Conservation (phyloP, 306 rosid species). For the Dalbergia cochinchinensis region DNA sequence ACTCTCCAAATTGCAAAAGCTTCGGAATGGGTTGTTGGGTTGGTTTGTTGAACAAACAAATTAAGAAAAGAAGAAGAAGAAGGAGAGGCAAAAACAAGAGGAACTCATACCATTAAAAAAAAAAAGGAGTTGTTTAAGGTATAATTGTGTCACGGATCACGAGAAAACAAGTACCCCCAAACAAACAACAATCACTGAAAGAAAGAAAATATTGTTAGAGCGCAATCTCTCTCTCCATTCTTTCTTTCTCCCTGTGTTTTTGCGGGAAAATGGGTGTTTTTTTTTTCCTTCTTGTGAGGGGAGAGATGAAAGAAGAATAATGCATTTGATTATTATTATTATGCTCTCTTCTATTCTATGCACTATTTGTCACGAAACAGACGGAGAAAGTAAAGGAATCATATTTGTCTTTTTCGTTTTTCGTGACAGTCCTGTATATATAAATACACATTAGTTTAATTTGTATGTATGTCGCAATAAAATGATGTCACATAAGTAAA, state of each 20-base stretch:
- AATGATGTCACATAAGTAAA: no score
- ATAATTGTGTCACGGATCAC: slow-evolving; percentile 54
- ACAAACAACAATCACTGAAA: not conserved
- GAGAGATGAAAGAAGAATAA: slow-evolving; percentile 12
- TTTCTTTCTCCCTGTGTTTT: not conserved
- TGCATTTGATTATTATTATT: not conserved
- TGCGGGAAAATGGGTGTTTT: not conserved
- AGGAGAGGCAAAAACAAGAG: not conserved
- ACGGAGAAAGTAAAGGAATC: slow-evolving; percentile 48
- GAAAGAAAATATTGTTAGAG: not conserved
- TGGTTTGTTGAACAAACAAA: slow-evolving; percentile 3
- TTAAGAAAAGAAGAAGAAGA: not conserved
- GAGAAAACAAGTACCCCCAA: slow-evolving; percentile 23
- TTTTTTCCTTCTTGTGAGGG: not conserved
- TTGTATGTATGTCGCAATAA: no score
- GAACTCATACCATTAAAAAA: slow-evolving; percentile 12
- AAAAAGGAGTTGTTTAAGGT: not conserved
- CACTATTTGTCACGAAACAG: slow-evolving; percentile 51
- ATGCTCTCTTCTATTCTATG: slow-evolving; percentile 28
- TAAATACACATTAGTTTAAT: no score
- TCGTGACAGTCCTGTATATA: not conserved
- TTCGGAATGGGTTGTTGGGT: slow-evolving; percentile 15
- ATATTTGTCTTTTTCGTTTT: slow-evolving; percentile 13
- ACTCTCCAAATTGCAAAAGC: slow-evolving; percentile 37
- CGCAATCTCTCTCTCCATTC: not conserved